Conservation (phyloP, 2,329 filamentous ascomycete genomes). For the Shiraia bambusicola region DNA sequence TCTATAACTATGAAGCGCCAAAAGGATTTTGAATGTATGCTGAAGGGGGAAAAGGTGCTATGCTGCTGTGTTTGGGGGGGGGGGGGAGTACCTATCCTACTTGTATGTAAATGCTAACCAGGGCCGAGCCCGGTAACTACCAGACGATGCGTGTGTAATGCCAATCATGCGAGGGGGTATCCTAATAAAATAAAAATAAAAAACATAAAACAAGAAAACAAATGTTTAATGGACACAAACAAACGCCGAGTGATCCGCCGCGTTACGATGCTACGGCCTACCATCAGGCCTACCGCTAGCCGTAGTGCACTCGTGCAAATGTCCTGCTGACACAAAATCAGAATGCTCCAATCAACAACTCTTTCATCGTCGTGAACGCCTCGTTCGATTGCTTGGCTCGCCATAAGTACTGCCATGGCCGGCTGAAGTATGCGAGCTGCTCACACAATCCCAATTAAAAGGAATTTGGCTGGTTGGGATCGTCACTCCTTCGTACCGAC, state of each 20-base stretch:
- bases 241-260: background rate
- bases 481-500: slow-evolving; percentile 35
- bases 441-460: slow-evolving; percentile 43
- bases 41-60: background rate
- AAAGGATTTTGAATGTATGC: background rate
- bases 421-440: slow-evolving; percentile 37
- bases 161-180: slow-evolving; percentile 7
- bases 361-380: slow-evolving; percentile 28
- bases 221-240: background rate
- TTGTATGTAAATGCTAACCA: background rate
- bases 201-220: background rate
- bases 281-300: slow-evolving; percentile 1
- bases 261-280: background rate
- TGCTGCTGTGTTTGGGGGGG: background rate
- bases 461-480: slow-evolving; percentile 36
- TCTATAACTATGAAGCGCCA: too few relatives aligned
- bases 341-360: background rate
- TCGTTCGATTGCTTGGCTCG: slow-evolving; percentile 27
- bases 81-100: too few relatives aligned
- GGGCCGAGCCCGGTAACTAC: background rate
- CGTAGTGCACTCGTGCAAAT: background rate
- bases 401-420: slow-evolving; percentile 13
- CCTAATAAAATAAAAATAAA: slow-evolving; percentile 4
- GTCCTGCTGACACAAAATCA: background rate
- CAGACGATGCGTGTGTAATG: background rate